Base-by-base conservation (phyloP, 345 rosid genomes). In the Excoecaria agallocha region DNA sequence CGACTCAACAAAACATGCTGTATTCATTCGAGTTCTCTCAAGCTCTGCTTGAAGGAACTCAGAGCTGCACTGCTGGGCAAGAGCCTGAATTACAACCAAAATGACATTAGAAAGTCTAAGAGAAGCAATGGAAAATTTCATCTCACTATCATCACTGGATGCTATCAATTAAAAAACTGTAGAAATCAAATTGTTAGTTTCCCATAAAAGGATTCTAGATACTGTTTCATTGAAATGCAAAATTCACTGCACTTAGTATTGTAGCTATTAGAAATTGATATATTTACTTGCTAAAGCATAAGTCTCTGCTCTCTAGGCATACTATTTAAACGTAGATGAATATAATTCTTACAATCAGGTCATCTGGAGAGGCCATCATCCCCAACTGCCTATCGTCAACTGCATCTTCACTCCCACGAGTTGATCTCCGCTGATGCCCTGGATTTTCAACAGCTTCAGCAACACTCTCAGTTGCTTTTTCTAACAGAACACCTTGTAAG, bases 401-500 rank as follows among this genome's bases (percentile, higher is more conserved):
- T 48, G 97, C 88, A 50, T 94, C 98, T 83, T 94, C 98, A 72
- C 98, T 89, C 67, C 98, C 98, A 74, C 94, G 95, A 74, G 98
- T 92, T 77, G 97, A 81, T 70, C 96, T 85, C 56, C 93, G 91
- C 22, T 84, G 85, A 46, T 90, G 92, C 22, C 93, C 93, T 11
- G 92, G 88, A 75, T 72, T 87, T 72, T 91, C 96, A 37, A 74
- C 88, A 78, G 80, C 83, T 82, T 89, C 98, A 20, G 87, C 69
- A 70, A 82, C 81, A 73, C 87, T 87, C 87, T 92, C 94, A 5
- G 91, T 89, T 75, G 98, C 98, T 79, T 87, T 93, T 83, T 93
- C 98, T 83, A 94, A 82, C 58, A 94, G 80, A 3, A 89, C 78
- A 49, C 99, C 98, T 93, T 90, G 97, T 46, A 93, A 82, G 73